Conservation (phyloP, 1,284 basidiomycete species). For the Tremellales sp. region DNA sequence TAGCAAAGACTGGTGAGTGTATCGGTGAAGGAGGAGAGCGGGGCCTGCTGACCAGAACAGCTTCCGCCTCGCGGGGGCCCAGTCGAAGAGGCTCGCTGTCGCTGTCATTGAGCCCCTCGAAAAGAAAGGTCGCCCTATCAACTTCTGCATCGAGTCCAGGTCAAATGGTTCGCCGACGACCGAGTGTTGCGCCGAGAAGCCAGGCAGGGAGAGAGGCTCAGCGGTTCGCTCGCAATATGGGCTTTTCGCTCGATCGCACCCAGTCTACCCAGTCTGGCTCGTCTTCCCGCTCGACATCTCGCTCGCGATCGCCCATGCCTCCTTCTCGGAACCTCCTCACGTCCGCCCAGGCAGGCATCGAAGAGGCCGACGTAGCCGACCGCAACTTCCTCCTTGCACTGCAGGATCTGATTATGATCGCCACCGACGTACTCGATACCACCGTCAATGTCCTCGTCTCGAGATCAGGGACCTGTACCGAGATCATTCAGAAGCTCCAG, state of each 20-base stretch:
- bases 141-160: conserved; percentile 29
- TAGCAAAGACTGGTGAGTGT: conserved; percentile 24
- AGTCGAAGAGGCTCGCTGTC: conserved; percentile 38
- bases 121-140: conserved; percentile 26
- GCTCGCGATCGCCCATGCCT: conserved; percentile 89
- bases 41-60: conserved; percentile 2
- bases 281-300: conserved; percentile 91
- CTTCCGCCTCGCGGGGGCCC: conserved; percentile 30
- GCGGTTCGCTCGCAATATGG: conserved; percentile 68
- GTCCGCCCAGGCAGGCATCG: conserved; percentile 59
- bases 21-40: neutral
- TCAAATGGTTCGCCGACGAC: conserved; percentile 31
- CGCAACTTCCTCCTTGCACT: conserved; percentile 70
- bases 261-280: conserved; percentile 57
- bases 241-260: conserved; percentile 64
- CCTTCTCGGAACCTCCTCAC: conserved; percentile 54
- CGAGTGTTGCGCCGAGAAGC: conserved; percentile 33
- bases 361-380: conserved; percentile 15
- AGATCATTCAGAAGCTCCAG: conserved; percentile 85
- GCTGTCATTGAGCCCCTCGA: conserved; percentile 28
- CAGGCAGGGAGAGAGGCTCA: conserved; percentile 49
- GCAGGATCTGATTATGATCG: conserved; percentile 87
- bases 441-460: conserved; percentile 78
- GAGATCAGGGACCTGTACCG: conserved; percentile 77
- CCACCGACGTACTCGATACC: conserved; percentile 92